Base-by-base conservation (phyloP, 441 rosid species). In the Adansonia madagascariensis region DNA sequence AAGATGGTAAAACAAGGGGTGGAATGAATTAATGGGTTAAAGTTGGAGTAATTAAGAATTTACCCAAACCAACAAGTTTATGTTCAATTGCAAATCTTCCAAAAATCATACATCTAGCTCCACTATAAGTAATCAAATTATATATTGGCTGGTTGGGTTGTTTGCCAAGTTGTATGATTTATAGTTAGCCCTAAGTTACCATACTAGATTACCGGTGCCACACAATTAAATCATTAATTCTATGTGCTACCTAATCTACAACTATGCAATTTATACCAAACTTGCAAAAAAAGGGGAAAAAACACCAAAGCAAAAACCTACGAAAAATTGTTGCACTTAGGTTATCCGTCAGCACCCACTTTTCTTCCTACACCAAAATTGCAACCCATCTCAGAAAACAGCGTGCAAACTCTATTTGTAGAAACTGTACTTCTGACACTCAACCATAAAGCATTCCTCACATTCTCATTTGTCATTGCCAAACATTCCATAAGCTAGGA, bases 311-410 rank as follows among this genome's bases (percentile, higher is more conserved):
- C 17, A 15, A 46, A 2, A 18, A 18, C 60, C 15, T 35, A 20
- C 1, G 60, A 43, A 59, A 75, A 85, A 81, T 80, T 20, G 82
- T 62, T 74, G 81, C 71, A 50, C 80, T 84, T 91, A 89, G 98
- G 96, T 89, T 74, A 91, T 78, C 98, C 59, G 82, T 79, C 85
- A 63, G 88, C 89, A 93, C 87, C 96, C 82, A 90, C 91, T 78
- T 83, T 79, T 24, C 73, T 81, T 84, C 87, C 55, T 69, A 62
- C 81, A 7, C 22, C n/a, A 67, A 18, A 10, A 17, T 20, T 46
- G n/a, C 4, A 8, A 0, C 10, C 1, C 27, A 1, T 11, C 43
- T 43, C 6, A 27, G 8, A 8, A 6, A 49, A 1, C 55, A 18
- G 31, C 31, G 31, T 14, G 31, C 6, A 0, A 65, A 41, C 20